These are phyloP conservation scores for Tanacetum coccineum DNA, from an alignment of 129 eudicot species.

Conservation along the genomic window DNA sequence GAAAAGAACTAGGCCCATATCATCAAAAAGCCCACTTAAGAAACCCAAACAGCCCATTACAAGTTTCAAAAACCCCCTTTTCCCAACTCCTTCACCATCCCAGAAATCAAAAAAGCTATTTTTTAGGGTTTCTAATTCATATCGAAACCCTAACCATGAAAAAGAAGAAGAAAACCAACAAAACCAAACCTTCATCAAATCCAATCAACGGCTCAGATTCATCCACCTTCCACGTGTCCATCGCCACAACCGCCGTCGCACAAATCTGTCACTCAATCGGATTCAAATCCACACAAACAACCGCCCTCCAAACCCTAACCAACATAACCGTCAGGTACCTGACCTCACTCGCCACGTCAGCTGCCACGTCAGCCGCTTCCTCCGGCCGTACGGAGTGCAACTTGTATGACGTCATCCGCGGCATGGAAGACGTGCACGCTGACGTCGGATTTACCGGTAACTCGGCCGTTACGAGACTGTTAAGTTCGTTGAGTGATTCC, in stretches of 20 bases:
- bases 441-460: not conserved
- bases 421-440: not conserved
- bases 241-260: constrained; percentile 44
- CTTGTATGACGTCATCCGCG: constrained; percentile 9
- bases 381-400: constrained; percentile 27
- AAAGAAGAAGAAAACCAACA: constrained; percentile 18
- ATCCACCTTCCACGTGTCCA: constrained; percentile 29
- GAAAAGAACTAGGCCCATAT: no score
- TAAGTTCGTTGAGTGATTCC: not conserved
- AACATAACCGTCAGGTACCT: constrained; percentile 23
- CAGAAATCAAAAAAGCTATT: no score
- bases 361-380: constrained; percentile 41
- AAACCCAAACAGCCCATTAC: no score
- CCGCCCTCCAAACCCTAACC: constrained; percentile 44
- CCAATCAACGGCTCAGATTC: not conserved
- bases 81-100: no score
- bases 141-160: no score
- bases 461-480: not conserved
- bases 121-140: no score
- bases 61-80: no score
- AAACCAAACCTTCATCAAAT: constrained; percentile 19
- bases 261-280: constrained; percentile 62
- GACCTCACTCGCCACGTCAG: not conserved
- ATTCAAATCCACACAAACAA: constrained; percentile 33
- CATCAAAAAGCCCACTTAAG: no score